Evolutionary conservation across 2,329 filamentous ascomycete genomes (phyloP).

Genomic region (Aspergillus brasiliensis): DNA sequence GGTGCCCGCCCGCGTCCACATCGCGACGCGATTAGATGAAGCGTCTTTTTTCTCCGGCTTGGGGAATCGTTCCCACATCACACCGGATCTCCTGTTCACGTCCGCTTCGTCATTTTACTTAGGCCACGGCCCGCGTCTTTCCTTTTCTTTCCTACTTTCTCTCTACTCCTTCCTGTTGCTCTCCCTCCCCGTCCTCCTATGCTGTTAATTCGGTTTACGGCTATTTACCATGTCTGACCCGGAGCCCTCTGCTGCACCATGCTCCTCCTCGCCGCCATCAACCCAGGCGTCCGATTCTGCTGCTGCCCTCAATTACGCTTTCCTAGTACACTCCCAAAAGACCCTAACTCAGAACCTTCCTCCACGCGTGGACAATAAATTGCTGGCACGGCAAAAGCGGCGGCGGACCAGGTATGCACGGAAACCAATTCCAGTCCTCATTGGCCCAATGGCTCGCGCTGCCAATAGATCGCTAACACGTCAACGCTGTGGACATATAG

Average conservation of each 20-base stretch:
- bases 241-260: slow-evolving; percentile 32
- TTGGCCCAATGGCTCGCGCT: not conserved
- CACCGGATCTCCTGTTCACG: not conserved
- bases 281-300: slow-evolving; percentile 35
- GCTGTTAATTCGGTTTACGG: slow-evolving; percentile 21
- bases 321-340: slow-evolving; percentile 62
- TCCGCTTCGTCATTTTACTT: not conserved
- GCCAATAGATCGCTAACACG: slow-evolving; percentile 12
- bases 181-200: slow-evolving; percentile 13
- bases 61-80: slow-evolving; percentile 23
- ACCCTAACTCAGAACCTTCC: slow-evolving; percentile 59
- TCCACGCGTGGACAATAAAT: slow-evolving; percentile 61
- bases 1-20: slow-evolving; percentile 34
- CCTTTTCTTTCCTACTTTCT: slow-evolving; percentile 10
- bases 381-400: slow-evolving; percentile 62
- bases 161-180: slow-evolving; percentile 6
- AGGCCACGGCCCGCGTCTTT: slow-evolving; percentile 9
- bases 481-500: slow-evolving; percentile 47
- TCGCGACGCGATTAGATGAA: slow-evolving; percentile 34
- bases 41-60: slow-evolving; percentile 26
- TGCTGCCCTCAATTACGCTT: slow-evolving; percentile 51
- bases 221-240: slow-evolving; percentile 38
- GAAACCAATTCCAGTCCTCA: slow-evolving; percentile 15
- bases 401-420: slow-evolving; percentile 60
- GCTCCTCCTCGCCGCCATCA: slow-evolving; percentile 37